phyloP scores from a whole-genome alignment of 202 grass and related monocot genomes.

The Alloteropsis angusta region DNA sequence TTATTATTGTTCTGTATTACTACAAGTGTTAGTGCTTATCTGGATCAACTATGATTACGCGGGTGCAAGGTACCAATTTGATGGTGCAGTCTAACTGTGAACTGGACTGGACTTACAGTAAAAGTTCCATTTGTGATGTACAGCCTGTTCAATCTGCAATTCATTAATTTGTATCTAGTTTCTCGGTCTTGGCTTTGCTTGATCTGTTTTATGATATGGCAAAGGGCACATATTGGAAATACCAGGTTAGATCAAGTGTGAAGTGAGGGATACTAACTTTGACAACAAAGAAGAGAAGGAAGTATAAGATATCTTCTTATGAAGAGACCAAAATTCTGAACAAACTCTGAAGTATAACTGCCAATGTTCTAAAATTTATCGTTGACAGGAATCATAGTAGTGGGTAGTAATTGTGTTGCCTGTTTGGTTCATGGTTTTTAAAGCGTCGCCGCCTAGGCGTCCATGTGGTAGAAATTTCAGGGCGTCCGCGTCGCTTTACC shows the following conservation, averaged over 20 bases:
- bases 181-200: background rate
- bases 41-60: background rate
- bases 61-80: background rate
- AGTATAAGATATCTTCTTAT: background rate
- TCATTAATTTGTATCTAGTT: background rate
- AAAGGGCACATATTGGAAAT: background rate
- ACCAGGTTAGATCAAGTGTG: background rate
- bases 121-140: background rate
- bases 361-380: background rate
- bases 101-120: background rate
- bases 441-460: too few species aligned
- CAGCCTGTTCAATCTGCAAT: background rate
- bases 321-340: background rate
- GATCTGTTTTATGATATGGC: background rate
- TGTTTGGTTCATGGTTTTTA: background rate
- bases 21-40: background rate
- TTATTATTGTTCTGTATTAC: conserved; percentile 1
- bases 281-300: background rate
- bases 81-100: background rate
- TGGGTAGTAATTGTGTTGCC: background rate
- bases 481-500: too few species aligned
- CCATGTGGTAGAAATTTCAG: too few species aligned
- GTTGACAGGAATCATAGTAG: background rate
- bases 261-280: background rate
- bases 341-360: background rate